A percentile compares a stretch with the other conserved stretches of the same genome.
Evolutionary conservation across 2,329 filamentous ascomycete species (phyloP).

Genomic region (Microsporum canis): DNA sequence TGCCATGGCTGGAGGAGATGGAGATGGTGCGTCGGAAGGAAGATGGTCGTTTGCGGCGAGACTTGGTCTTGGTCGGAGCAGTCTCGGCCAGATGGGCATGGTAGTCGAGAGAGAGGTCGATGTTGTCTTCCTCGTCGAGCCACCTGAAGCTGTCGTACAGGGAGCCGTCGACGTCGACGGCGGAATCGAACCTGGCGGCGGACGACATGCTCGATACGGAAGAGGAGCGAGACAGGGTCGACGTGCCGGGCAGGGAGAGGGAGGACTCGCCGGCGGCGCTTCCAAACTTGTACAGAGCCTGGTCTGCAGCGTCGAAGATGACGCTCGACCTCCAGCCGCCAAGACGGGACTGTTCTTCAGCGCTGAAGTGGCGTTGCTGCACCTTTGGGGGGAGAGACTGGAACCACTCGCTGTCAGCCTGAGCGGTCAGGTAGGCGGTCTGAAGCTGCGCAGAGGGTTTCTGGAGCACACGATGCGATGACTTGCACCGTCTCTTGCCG

Average conservation of each 20-base stretch:
- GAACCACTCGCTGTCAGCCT: conserved; percentile 56
- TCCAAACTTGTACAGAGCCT: conserved; percentile 43
- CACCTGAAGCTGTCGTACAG: conserved; percentile 60
- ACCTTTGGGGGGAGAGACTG: conserved; percentile 61
- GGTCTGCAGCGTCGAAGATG: conserved; percentile 48
- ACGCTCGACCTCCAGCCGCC: conserved; percentile 43
- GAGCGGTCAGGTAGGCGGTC: conserved; percentile 30
- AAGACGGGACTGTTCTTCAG: conserved; percentile 54
- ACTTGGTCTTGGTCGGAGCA: conserved; percentile 32
- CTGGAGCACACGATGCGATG: conserved; percentile 5
- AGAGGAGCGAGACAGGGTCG: conserved; percentile 14
- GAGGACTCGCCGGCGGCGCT: conserved; percentile 27
- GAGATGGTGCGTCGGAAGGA: conserved; percentile 63
- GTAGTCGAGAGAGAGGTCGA: conserved; percentile 61
- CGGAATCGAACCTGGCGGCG: conserved; percentile 22
- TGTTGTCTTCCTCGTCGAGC: conserved; percentile 60
- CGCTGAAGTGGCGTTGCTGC: conserved; percentile 57
- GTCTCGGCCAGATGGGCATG: conserved; percentile 51
- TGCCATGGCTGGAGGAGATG: conserved; percentile 39
- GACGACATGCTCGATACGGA: conserved; percentile 14
- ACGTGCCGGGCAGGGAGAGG: conserved; percentile 16
- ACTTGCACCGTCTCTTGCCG: conserved; percentile 5
- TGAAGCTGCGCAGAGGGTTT: conserved; percentile 8
- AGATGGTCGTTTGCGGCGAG: conserved; percentile 33
- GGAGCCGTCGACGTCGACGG: conserved; percentile 39